phyloP scores from a whole-genome alignment of 164 flowering plant genomes.

The Kalanchoe fedtschenkoi region DNA sequence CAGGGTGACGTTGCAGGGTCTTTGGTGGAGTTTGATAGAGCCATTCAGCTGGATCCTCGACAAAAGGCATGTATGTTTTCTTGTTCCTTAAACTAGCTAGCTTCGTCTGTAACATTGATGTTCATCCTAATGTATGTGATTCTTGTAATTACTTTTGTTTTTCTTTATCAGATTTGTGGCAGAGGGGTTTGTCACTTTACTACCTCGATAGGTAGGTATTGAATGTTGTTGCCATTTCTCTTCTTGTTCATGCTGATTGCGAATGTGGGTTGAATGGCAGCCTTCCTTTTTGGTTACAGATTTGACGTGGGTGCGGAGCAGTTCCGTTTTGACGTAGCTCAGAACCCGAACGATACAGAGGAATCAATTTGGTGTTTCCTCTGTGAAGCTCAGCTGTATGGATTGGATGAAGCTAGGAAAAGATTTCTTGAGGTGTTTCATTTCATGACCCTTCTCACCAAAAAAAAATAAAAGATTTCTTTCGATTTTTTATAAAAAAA shows the following conservation, averaged over 20 bases:
- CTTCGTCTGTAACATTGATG: not conserved
- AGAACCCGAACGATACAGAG: slow-evolving; percentile 93
- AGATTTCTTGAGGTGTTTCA: slow-evolving; percentile 60
- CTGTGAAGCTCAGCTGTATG: slow-evolving; percentile 81
- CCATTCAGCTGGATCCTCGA: slow-evolving; percentile 80
- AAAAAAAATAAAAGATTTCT: no score
- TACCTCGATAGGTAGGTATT: slow-evolving; percentile 69
- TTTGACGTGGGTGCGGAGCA: slow-evolving; percentile 97
- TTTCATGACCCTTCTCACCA: not conserved
- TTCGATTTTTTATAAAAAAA: no score
- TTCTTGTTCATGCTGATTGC: not conserved
- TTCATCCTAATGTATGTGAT: not conserved
- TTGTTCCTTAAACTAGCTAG: not conserved
- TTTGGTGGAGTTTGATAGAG: slow-evolving; percentile 65
- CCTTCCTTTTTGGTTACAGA: slow-evolving; percentile 20
- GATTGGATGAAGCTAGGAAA: slow-evolving; percentile 69
- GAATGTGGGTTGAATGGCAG: not conserved
- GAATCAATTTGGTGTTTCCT: slow-evolving; percentile 98
- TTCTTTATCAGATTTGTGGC: slow-evolving; percentile 78
- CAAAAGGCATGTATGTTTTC: slow-evolving; percentile 76
- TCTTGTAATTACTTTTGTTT: slow-evolving; percentile 3
- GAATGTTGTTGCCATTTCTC: not conserved
- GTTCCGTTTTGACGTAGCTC: slow-evolving; percentile 85
- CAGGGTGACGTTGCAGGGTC: slow-evolving; percentile 88
- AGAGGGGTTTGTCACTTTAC: slow-evolving; percentile 86